Evolutionary conservation across 1,139 yeast species (phyloP).

Genomic region (Suhomyces maxii): DNA sequence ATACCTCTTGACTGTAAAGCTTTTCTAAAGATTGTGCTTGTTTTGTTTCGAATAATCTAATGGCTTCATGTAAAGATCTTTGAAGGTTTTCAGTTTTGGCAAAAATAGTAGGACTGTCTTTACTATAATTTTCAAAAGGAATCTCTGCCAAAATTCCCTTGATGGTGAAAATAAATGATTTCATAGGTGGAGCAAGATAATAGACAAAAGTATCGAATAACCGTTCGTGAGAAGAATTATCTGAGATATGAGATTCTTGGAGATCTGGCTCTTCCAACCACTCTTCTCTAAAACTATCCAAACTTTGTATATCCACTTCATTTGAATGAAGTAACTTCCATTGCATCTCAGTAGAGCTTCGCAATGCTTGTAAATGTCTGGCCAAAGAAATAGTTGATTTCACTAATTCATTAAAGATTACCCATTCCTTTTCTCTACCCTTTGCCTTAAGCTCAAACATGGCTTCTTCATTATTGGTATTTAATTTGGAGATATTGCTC

Average conservation of each 20-base stretch:
- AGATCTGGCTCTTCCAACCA: slow-evolving; percentile 7
- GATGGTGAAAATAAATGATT: slow-evolving; percentile 64
- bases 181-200: slow-evolving; percentile 71
- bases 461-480: slow-evolving; percentile 57
- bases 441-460: slow-evolving; percentile 54
- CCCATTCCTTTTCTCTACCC: slow-evolving; percentile 60
- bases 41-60: slow-evolving; percentile 54
- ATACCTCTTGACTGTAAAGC: slow-evolving; percentile 60
- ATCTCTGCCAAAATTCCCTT: slow-evolving; percentile 60
- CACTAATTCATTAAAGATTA: slow-evolving; percentile 46
- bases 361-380: slow-evolving; percentile 65
- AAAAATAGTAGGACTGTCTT: slow-evolving; percentile 29
- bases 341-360: slow-evolving; percentile 68
- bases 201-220: slow-evolving; percentile 66
- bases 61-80: slow-evolving; percentile 53
- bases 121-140: slow-evolving; percentile 49
- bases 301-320: slow-evolving; percentile 12
- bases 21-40: slow-evolving; percentile 58
- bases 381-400: slow-evolving; percentile 53
- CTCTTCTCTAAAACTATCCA: slow-evolving; percentile 20
- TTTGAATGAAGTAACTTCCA: slow-evolving; percentile 45
- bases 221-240: slow-evolving; percentile 22
- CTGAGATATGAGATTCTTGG: neutral
- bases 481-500: slow-evolving; percentile 39
- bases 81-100: slow-evolving; percentile 44